Evolutionary conservation across 2,329 filamentous ascomycete species (phyloP), one percentile per base, ranked within the genome.

Genomic region (Apiospora phragmitis): DNA sequence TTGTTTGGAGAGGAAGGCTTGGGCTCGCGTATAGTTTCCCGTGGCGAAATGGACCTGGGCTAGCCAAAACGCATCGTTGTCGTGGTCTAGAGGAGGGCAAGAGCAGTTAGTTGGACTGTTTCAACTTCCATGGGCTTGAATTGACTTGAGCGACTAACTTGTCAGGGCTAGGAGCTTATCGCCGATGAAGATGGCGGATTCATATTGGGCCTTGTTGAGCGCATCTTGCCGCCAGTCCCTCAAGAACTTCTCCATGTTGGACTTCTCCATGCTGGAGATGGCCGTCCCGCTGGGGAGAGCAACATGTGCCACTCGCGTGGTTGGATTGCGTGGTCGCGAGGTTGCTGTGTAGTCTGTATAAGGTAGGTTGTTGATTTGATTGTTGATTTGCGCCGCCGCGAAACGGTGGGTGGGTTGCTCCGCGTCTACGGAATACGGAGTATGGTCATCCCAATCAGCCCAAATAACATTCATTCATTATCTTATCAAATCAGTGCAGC

Each of bases 21-120:
- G 92, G 3, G 96, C 95, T 77, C 96, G 93, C 11, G 93, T 96
- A 81, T 97, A 98, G 85, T 98, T 97, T 76, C 94, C 95, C 67
- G 94, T 96, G 68, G 92, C 93, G 83, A 98, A 99, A 82, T 99
- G 95, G 47, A 97, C 94, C 83, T 98, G 95, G n/a, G 96, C 96
- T 59, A 99, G 91, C 92, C 94, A 98, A 79, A 97, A 97, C 51
- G 95, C 95, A 81, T 99, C 96, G 74, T 94, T 92, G 78, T 97
- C 94, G 80, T 95, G 93, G 78, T 95, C 96, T 98, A 74, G 32
- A 59, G 21, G 29, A 32, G 11, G 8, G 16, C 16, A 77, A 71
- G 47, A 72, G 68, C 55, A 66, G 42, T 45, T 43, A 42, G 49
- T 68, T 47, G n/a, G 32, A 47, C 55, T 47, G 51, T 43, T 4